These are phyloP conservation scores for Hirsutella minnesotensis DNA, from an alignment of 2,329 filamentous ascomycete species.

Conservation along the genomic window DNA sequence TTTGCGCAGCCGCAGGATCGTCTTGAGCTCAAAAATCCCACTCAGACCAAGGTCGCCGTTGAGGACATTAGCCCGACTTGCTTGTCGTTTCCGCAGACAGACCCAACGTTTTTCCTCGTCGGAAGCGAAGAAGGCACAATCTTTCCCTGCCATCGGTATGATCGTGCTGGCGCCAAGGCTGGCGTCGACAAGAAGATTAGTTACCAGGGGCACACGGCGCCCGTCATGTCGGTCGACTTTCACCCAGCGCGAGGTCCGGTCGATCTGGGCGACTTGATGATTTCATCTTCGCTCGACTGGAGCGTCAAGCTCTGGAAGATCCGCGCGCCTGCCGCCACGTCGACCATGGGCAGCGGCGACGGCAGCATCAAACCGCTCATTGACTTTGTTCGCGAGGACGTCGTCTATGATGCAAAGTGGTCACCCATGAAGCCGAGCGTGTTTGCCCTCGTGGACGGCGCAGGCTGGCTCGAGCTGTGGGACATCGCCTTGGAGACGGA, in stretches of 20 bases:
- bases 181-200: constrained; percentile 82
- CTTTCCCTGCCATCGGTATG: constrained; percentile 92
- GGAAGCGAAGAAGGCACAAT: constrained; percentile 95
- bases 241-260: constrained; percentile 86
- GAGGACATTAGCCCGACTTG: constrained; percentile 93
- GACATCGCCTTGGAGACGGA: constrained; percentile 88
- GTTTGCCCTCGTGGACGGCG: constrained; percentile 88
- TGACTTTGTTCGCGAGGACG: constrained; percentile 86
- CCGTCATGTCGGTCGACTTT: constrained; percentile 93
- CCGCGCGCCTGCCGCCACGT: constrained; percentile 63
- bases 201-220: constrained; percentile 83
- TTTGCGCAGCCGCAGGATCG: constrained; percentile 93
- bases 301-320: constrained; percentile 96
- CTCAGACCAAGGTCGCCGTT: constrained; percentile 61
- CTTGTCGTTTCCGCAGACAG: constrained; percentile 86
- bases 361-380: constrained; percentile 60
- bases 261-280: constrained; percentile 85
- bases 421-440: constrained; percentile 88
- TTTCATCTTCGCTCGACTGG: constrained; percentile 92
- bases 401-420: constrained; percentile 95
- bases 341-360: constrained; percentile 42
- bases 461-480: constrained; percentile 87
- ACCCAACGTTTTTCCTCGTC: constrained; percentile 94
- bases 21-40: constrained; percentile 74
- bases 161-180: constrained; percentile 92